These are phyloP conservation scores for Boletus speciosus DNA, from an alignment of 768 basidiomycete species.

Conservation along the genomic window DNA sequence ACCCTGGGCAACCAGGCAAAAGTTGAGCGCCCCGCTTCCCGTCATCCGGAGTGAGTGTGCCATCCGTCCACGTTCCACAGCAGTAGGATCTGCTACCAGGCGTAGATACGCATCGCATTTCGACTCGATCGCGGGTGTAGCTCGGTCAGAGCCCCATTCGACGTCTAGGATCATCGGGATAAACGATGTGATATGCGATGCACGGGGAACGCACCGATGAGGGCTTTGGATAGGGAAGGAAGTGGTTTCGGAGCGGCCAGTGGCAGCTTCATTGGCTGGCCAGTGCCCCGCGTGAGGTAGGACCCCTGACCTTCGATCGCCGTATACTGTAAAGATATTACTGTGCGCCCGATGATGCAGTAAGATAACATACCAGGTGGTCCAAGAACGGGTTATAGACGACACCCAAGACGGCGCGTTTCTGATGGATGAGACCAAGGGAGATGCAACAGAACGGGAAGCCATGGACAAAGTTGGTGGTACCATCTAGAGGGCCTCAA, in stretches of 20 bases:
- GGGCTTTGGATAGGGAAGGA: slow-evolving; percentile 65
- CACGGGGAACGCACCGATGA: slow-evolving; percentile 48
- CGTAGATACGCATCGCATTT: slow-evolving; percentile 70
- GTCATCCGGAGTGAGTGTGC: slow-evolving; percentile 77
- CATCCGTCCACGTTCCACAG: slow-evolving; percentile 68
- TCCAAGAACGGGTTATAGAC: slow-evolving; percentile 90
- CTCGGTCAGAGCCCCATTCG: slow-evolving; percentile 87
- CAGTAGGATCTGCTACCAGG: slow-evolving; percentile 64
- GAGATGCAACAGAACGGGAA: slow-evolving; percentile 90
- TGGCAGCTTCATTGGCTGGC: slow-evolving; percentile 56
- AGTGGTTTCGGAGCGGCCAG: slow-evolving; percentile 60
- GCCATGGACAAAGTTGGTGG: slow-evolving; percentile 82
- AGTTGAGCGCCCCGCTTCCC: slow-evolving; percentile 84
- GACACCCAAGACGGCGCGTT: slow-evolving; percentile 79
- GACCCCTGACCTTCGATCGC: slow-evolving; percentile 78
- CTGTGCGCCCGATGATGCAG: neutral
- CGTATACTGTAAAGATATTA: slow-evolving; percentile 51
- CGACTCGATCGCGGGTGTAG: slow-evolving; percentile 46
- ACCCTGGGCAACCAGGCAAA: slow-evolving; percentile 83
- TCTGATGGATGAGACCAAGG: slow-evolving; percentile 79
- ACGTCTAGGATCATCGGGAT: slow-evolving; percentile 44
- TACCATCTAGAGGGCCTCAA: slow-evolving; percentile 54
- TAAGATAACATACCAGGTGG: slow-evolving; percentile 50
- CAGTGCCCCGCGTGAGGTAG: slow-evolving; percentile 52
- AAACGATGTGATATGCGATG: neutral